Evolutionary conservation across 73 alveolate genomes (phyloP), one percentile per base, ranked within the genome.

Genomic region (Breviolum minutum): DNA sequence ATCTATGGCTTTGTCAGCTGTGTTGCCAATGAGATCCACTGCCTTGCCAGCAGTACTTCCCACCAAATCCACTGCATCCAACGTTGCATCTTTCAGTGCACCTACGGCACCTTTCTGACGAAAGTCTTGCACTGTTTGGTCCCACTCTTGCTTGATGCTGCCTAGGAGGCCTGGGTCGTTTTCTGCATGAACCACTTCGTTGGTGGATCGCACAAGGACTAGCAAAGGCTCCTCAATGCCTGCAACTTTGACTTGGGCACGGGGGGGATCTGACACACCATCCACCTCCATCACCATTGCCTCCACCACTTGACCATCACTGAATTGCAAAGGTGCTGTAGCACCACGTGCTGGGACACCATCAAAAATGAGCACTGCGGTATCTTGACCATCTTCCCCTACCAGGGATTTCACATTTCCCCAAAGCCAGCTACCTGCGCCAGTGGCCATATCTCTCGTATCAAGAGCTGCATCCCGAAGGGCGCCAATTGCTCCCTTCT

Each of bases 401-500:
- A 92, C 98, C 19, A 92, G 90, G 87, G 98, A 92, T 73, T 74
- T 92, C 91, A 92, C 98, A 63, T 76, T 76, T 27, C 98, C 98
- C 80, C 85, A 64, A 8, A 94, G 66, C 94, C 92, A 94, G 22
- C 66, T 77, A 22, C 94, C 99, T 63, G 94, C 99, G n/a, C 62
- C 99, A 20, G 99, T 81, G 69, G 94, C 99, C 99, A 94, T 94
- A 32, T 94, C 99, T n/a, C 80, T 70, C 62, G 99, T 82, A 32
- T 94, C 99, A 29, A 94, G 94, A 63, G 99, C 99, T 63, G 99
- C 99, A 66, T 94, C 99, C 85, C 94, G 82, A 40, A 94, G 94
- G 63, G 99, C 99, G 48, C 99, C 99, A 80, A 94, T 94, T 7
- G 99, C 99, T 13, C 99, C 99, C 99, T 94, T 94, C 73, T 94